Base-by-base conservation (phyloP, 306 rosid species). In the Malus fusca region DNA sequence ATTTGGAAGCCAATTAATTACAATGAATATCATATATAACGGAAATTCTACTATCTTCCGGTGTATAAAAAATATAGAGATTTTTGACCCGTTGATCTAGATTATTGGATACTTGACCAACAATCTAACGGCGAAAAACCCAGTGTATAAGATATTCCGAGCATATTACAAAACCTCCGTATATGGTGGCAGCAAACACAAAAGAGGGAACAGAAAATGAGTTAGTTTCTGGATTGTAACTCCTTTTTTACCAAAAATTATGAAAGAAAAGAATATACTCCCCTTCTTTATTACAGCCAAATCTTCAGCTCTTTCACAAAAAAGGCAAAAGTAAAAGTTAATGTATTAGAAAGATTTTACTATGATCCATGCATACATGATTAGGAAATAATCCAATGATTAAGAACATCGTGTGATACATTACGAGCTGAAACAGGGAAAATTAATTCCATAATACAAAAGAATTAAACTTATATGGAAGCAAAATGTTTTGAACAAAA, bases 1-100 rank as follows among this genome's bases (percentile, higher is more conserved):
- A 51, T 56, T 55, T 60, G 65, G 78, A 48, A 22, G 67, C 30
- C 40, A 76, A 63, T 68, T 72, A 68, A 40, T 78, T 76, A 6
- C 53, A 7, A 7, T 0, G 40, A 6, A 35, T 35, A 35, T 35
- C 40, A 35, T 35, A 7, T 37, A 37, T 37, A 37, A 37, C 42
- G 42, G 2, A 37, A 37, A 37, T 37, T 37, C 9, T 37, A 37
- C 42, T 2, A 37, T 37, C 10, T 37, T 37, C 10, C 10, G 42
- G 10, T 37, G 9, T 37, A 7, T 37, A 0, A 37, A 37, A 37
- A 37, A 37, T 37, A 37, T 37, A 7, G 42, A 37, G 8, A 48
- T 15, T 48, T 48, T 48, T 48, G 7, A 0, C 53, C 53, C 7
- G 18, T 46, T 14, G 0, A 48, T 48, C 19, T 15, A 14, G 53